A percentile compares a stretch with the other conserved stretches of the same genome.
Evolutionary conservation across 116 monocot genomes (phyloP).

Genomic region (Papilionanthe hybrid): DNA sequence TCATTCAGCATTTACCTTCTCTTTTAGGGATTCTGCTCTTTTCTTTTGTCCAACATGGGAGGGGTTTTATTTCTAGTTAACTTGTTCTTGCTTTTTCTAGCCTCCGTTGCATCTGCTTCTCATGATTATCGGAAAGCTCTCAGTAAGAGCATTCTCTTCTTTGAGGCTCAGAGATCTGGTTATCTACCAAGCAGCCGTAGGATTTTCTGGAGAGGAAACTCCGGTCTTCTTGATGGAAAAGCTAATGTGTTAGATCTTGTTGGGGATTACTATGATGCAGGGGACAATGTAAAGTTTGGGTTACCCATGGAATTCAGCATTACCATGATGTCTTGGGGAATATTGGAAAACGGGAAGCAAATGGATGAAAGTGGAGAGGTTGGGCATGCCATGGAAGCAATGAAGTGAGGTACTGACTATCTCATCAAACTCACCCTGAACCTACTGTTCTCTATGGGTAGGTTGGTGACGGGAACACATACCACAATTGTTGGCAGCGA

Average conservation of each 20-base stretch:
- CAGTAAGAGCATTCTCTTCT: no score
- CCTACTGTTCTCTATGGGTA: constrained; percentile 45
- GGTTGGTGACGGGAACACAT: constrained; percentile 46
- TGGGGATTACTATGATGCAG: constrained; percentile 54
- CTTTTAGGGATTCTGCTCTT: no score
- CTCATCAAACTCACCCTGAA: constrained; percentile 45
- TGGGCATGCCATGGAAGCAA: constrained; percentile 40
- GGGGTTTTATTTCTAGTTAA: no score
- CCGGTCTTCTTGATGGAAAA: no score
- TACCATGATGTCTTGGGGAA: constrained; percentile 54
- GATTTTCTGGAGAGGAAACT: no score
- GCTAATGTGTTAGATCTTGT: constrained; percentile 51
- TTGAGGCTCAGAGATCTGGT: no score
- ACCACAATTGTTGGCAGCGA: constrained; percentile 42
- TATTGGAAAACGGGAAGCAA: constrained; percentile 39
- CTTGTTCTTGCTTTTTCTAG: no score
- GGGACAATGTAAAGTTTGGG: constrained; percentile 59
- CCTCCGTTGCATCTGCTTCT: no score
- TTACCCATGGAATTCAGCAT: constrained; percentile 52
- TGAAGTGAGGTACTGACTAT: constrained; percentile 57
- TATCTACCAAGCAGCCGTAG: no score
- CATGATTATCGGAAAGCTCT: no score
- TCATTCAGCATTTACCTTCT: no score
- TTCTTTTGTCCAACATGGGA: no score
- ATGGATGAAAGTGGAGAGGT: constrained; percentile 36